Conservation (phyloP, 768 basidiomycete genomes). For the Botryobasidium botryosum region DNA sequence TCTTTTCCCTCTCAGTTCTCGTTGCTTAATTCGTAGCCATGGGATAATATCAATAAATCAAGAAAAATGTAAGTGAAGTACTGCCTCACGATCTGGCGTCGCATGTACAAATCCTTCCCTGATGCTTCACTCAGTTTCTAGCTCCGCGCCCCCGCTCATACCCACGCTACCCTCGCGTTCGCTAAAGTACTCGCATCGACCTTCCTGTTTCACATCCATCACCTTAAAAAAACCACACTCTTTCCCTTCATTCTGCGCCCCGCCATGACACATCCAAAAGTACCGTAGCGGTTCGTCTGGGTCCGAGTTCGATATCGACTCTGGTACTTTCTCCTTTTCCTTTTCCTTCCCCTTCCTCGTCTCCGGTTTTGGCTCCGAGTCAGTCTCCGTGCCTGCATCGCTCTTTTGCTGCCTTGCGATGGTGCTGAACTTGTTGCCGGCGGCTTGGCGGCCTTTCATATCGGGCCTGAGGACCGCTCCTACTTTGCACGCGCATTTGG, state of each 20-base stretch:
- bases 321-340: slow-evolving; percentile 8
- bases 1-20: too few relatives aligned
- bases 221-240: slow-evolving; percentile 61
- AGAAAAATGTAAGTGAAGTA: not conserved
- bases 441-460: slow-evolving; percentile 64
- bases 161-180: not conserved
- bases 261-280: slow-evolving; percentile 73
- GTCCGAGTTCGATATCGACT: slow-evolving; percentile 16
- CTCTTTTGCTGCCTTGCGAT: too few relatives aligned
- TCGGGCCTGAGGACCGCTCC: slow-evolving; percentile 58
- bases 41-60: too few relatives aligned
- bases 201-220: slow-evolving; percentile 52
- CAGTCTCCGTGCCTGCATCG: too few relatives aligned
- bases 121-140: not conserved
- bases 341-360: slow-evolving; percentile 2
- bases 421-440: too few relatives aligned
- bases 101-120: not conserved
- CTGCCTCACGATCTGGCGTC: not conserved
- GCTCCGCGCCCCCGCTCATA: not conserved
- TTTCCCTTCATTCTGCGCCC: slow-evolving; percentile 70
- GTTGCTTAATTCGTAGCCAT: too few relatives aligned
- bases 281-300: slow-evolving; percentile 40
- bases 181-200: slow-evolving; percentile 27
- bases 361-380: not conserved
- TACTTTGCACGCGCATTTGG: slow-evolving; percentile 54